Conservation (phyloP, 2,329 filamentous ascomycete species). For the Aspergillus pseudoterreus region DNA sequence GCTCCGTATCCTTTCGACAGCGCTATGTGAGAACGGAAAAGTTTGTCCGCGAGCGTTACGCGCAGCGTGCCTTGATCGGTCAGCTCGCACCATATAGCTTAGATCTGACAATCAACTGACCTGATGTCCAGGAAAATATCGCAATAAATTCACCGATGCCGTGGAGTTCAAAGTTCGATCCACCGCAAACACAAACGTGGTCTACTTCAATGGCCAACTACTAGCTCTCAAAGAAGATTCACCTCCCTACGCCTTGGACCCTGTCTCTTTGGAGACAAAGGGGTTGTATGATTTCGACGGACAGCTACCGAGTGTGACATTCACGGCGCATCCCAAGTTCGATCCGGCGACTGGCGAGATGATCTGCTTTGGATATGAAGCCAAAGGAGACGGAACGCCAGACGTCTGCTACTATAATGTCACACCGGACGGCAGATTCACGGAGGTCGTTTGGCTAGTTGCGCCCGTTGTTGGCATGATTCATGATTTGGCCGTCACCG, state of each 20-base stretch:
- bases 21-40: conserved; percentile 42
- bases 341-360: conserved; percentile 50
- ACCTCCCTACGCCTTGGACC: conserved; percentile 50
- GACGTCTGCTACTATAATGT: conserved; percentile 39
- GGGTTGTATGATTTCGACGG: conserved; percentile 50
- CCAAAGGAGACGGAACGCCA: conserved; percentile 37
- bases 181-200: conserved; percentile 57
- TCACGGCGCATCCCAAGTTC: conserved; percentile 52
- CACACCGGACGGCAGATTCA: conserved; percentile 24
- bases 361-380: conserved; percentile 50
- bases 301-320: conserved; percentile 45
- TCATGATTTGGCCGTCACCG: conserved; percentile 42
- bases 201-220: conserved; percentile 52
- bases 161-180: conserved; percentile 30
- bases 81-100: background rate
- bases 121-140: conserved; percentile 30
- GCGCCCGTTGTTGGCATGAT: conserved; percentile 38
- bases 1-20: conserved; percentile 31
- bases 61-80: conserved; percentile 28
- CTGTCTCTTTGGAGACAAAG: conserved; percentile 48
- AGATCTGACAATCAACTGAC: no score
- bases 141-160: conserved; percentile 39
- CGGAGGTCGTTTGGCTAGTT: conserved; percentile 32
- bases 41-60: conserved; percentile 36
- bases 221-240: conserved; percentile 50